These are phyloP conservation scores for Ricinus communis DNA, from an alignment of 345 rosid genomes.

Conservation along the genomic window DNA sequence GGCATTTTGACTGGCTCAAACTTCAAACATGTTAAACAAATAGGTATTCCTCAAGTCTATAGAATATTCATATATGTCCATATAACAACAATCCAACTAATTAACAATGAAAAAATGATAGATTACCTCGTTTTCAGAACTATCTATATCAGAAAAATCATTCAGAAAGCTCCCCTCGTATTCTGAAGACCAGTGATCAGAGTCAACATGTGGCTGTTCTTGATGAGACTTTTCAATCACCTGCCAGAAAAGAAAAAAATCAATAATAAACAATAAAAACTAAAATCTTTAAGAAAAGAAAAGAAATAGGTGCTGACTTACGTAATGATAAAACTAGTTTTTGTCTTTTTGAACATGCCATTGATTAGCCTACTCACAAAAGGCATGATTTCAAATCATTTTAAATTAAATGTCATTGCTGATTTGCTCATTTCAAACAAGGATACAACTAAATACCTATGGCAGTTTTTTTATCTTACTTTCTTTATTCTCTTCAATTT, in stretches of 20 bases:
- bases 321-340: too few species aligned
- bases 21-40: neutral
- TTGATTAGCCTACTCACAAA: too few species aligned
- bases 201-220: constrained; percentile 32
- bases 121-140: constrained; percentile 66
- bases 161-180: constrained; percentile 47
- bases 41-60: neutral
- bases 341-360: too few species aligned
- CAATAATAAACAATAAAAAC: too few species aligned
- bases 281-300: too few species aligned
- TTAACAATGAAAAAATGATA: neutral
- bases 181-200: constrained; percentile 49
- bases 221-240: constrained; percentile 49
- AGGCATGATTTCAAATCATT: too few species aligned
- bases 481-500: neutral
- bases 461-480: neutral
- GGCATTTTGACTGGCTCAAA: neutral
- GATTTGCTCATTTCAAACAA: neutral
- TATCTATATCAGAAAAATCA: constrained; percentile 48
- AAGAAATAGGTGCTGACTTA: too few species aligned
- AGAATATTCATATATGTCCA: neutral
- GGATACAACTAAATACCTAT: neutral
- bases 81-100: neutral
- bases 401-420: neutral
- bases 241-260: constrained; percentile 33